These are phyloP conservation scores for Bolboschoenus planiculmis DNA, from an alignment of 176 grass and related monocot genomes.

Conservation along the genomic window DNA sequence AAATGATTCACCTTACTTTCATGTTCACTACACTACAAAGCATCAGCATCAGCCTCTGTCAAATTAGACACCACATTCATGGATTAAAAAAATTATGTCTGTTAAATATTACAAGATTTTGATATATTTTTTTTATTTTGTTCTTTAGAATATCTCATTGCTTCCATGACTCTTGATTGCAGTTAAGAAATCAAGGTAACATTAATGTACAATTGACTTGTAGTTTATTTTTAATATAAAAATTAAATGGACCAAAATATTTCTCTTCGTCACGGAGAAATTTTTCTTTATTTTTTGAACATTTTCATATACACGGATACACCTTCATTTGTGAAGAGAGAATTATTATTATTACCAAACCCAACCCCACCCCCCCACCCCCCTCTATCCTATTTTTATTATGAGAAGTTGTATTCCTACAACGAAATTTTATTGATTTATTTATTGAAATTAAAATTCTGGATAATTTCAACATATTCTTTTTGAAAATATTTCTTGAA, in stretches of 20 bases:
- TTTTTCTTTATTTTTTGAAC: too few relatives aligned
- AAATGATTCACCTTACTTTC: not conserved
- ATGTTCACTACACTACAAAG: not conserved
- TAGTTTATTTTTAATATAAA: not conserved
- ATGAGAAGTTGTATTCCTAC: not conserved
- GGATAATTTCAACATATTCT: too few relatives aligned
- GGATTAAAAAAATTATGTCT: not conserved
- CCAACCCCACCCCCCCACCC: too few relatives aligned
- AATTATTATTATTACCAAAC: too few relatives aligned
- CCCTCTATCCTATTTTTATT: not conserved
- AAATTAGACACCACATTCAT: not conserved
- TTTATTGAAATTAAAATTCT: too few relatives aligned
- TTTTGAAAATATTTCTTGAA: too few relatives aligned
- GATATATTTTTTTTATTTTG: not conserved
- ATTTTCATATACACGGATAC: not conserved
- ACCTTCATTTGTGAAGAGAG: too few relatives aligned
- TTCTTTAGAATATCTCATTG: not conserved
- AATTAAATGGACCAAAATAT: not conserved
- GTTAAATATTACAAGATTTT: not conserved
- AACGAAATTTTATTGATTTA: not conserved
- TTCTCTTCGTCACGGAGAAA: not conserved
- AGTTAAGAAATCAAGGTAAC: not conserved
- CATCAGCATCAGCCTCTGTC: not conserved
- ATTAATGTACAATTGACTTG: not conserved
- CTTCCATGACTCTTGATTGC: not conserved